A percentile compares a stretch with the other conserved stretches of the same genome.
phyloP scores from a whole-genome alignment of 306 rosid species.

The Biancaea sappan region DNA sequence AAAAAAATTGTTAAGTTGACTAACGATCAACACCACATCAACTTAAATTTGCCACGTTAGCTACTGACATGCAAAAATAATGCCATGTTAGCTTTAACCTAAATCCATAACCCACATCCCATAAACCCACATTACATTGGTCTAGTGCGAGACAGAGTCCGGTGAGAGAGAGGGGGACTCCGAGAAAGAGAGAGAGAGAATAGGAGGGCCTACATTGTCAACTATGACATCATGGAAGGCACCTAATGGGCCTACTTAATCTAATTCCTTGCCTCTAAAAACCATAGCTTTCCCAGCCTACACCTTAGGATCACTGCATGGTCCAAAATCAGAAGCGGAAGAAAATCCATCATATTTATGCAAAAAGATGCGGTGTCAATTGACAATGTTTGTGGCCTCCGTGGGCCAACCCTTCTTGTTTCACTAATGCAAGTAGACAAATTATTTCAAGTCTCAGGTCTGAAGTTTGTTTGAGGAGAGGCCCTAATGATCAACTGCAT shows the following conservation, averaged over 20 bases:
- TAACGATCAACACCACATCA: no score
- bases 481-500: slow-evolving; percentile 69
- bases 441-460: slow-evolving; percentile 50
- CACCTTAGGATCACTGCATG: slow-evolving; percentile 82
- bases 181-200: no score
- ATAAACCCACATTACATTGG: no score
- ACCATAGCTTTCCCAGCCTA: slow-evolving; percentile 50
- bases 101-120: no score
- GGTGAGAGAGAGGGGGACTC: no score
- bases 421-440: slow-evolving; percentile 73
- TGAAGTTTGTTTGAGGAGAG: slow-evolving; percentile 78
- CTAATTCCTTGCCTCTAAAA: slow-evolving; percentile 58
- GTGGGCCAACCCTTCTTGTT: slow-evolving; percentile 78
- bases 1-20: no score
- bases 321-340: slow-evolving; percentile 46
- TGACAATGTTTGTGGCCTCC: slow-evolving; percentile 70
- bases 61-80: no score
- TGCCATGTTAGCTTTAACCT: no score
- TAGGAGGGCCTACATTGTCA: slow-evolving; percentile 71
- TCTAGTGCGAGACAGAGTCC: no score
- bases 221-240: slow-evolving; percentile 82
- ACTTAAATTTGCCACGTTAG: no score
- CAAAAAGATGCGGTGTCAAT: slow-evolving; percentile 81
- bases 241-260: slow-evolving; percentile 88
- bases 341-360: slow-evolving; percentile 56